Evolutionary conservation across 129 eudicot species (phyloP), one percentile per base, ranked within the genome.

Genomic region (Lonicera japonica): DNA sequence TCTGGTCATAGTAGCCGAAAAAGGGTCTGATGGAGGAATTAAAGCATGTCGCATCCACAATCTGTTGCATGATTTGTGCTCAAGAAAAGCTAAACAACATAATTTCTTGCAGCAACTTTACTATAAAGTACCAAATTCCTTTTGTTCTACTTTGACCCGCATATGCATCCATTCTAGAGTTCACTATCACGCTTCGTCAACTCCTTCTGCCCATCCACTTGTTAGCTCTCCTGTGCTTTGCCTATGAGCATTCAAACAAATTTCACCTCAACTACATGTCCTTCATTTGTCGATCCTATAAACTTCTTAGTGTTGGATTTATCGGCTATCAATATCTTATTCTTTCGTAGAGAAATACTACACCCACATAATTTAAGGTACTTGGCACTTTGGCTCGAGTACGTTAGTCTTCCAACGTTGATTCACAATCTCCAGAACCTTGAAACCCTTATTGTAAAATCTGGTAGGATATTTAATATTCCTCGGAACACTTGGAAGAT

Each of bases 41-140:
- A 82, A 71, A 70, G 45, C 79, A 0, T 73, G 72, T 22, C 67
- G 64, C 25, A 36, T 82, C 34, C 87, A 82, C 74, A 75, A 77
- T 52, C 69, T 82, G 39, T 56, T 77, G 61, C 71, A 61, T 25
- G 72, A 74, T 19, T 64, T 82, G 11, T 67, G 81, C 63, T 16
- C 25, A 21, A 68, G 24, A 15, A 76, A 68, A 63, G 64, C 79
- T 1, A 25, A 54, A 1, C 76, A 80, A 41, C 67, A 80, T 20
- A 69, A 72, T 17, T 72, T 76, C 56, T 63, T 65, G n/a, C n/a
- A n/a, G n/a, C n/a, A n/a, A n/a, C n/a, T n/a, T n/a, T n/a, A n/a
- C n/a, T n/a, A n/a, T n/a, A n/a, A n/a, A n/a, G n/a, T n/a, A n/a
- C n/a, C n/a, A n/a, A n/a, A n/a, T n/a, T n/a, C n/a, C n/a, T n/a